A percentile compares a stretch with the other conserved stretches of the same genome.
phyloP scores from a whole-genome alignment of 2,329 filamentous ascomycete genomes.

The Botrytis hyacinthi region DNA sequence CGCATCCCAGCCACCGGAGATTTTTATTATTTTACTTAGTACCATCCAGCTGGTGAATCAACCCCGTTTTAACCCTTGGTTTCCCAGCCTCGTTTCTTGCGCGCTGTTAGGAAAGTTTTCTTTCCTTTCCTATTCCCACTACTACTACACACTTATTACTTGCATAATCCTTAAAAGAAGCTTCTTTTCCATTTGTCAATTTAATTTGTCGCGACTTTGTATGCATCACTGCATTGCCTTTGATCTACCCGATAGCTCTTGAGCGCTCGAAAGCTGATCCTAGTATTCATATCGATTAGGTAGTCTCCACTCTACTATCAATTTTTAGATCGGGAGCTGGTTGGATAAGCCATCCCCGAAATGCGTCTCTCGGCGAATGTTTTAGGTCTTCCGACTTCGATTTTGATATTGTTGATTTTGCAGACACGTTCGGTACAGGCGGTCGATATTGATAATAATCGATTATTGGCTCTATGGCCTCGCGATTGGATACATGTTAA shows the following conservation, averaged over 20 bases:
- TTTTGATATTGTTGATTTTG: slow-evolving; percentile 47
- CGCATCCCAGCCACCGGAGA: slow-evolving; percentile 18
- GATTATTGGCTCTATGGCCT: slow-evolving; percentile 42
- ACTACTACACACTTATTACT: not conserved
- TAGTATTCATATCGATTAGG: not conserved
- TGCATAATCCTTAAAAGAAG: not conserved
- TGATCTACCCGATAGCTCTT: not conserved
- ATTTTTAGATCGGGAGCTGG: not conserved
- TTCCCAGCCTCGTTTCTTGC: not conserved
- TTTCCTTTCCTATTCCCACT: not conserved
- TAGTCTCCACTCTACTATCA: not conserved
- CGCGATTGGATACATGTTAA: slow-evolving; percentile 47
- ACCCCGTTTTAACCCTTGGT: not conserved
- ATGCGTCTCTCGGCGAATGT: slow-evolving; percentile 45
- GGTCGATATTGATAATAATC: slow-evolving; percentile 29
- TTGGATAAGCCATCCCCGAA: not conserved
- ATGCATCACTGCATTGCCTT: not conserved
- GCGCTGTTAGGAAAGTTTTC: not conserved
- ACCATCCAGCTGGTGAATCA: not conserved
- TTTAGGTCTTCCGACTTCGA: slow-evolving; percentile 44
- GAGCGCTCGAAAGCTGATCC: not conserved
- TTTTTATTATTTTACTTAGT: not conserved
- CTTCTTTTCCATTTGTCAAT: not conserved
- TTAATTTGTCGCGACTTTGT: not conserved
- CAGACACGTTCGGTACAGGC: slow-evolving; percentile 41